Conservation (phyloP, 805 yeast species). For the Teunomyces aglyptinius region DNA sequence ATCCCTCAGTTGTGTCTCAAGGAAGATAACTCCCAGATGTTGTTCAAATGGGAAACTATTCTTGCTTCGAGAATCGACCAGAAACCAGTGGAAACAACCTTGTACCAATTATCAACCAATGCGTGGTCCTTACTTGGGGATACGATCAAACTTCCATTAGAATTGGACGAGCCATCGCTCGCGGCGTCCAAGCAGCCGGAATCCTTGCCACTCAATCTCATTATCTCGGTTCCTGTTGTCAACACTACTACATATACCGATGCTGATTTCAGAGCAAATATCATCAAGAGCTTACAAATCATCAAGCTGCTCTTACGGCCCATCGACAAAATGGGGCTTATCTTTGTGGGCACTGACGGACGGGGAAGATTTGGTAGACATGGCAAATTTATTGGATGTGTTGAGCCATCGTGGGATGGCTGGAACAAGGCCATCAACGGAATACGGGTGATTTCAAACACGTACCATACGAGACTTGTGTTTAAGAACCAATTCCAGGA, state of each 20-base stretch:
- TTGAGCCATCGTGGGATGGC: slow-evolving; percentile 45
- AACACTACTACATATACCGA: slow-evolving; percentile 27
- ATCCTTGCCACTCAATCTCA: slow-evolving; percentile 36
- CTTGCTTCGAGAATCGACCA: background rate
- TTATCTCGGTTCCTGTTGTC: slow-evolving; percentile 42
- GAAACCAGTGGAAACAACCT: slow-evolving; percentile 9
- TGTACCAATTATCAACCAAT: slow-evolving; percentile 50
- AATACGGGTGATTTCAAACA: slow-evolving; percentile 25
- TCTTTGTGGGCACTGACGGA: slow-evolving; percentile 48
- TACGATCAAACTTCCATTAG: slow-evolving; percentile 33
- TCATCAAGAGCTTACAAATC: slow-evolving; percentile 23
- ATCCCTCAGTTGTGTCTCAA: slow-evolving; percentile 45
- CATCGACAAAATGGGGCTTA: slow-evolving; percentile 46
- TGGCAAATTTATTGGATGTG: slow-evolving; percentile 50
- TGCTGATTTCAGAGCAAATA: slow-evolving; percentile 21
- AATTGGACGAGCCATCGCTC: slow-evolving; percentile 34
- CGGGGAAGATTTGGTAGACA: slow-evolving; percentile 30
- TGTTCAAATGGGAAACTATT: slow-evolving; percentile 42
- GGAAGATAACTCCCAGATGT: slow-evolving; percentile 27
- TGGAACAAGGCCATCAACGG: slow-evolving; percentile 46
- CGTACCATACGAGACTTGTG: slow-evolving; percentile 9
- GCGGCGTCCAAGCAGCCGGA: slow-evolving; percentile 44
- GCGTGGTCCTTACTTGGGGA: slow-evolving; percentile 45
- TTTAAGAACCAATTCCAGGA: slow-evolving; percentile 21
- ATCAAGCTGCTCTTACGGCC: slow-evolving; percentile 29